Evolutionary conservation across 495 filamentous ascomycete genomes (phyloP), one percentile per base, ranked within the genome.

Genomic region (Talaromyces borbonicus): DNA sequence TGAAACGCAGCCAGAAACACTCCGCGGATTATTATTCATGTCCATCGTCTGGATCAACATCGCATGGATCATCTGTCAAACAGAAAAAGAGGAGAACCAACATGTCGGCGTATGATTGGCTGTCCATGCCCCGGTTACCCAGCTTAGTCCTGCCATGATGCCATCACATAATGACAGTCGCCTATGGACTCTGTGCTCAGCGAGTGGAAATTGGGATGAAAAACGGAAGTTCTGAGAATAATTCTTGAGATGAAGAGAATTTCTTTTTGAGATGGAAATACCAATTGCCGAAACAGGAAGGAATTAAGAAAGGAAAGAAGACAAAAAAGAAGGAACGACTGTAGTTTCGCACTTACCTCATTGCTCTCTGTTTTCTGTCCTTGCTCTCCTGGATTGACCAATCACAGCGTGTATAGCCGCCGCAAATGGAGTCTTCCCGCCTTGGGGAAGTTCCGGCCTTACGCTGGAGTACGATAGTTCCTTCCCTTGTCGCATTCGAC

Each of bases 61-160:
- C 16, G 15, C 16, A 38, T 38, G 35, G 35, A 16, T 38, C 35
- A 22, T 20, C 35, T 20, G 18, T 6, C 6, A 20, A 38, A 20
- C 16, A 38, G 18, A 38, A 38, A 20, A 12, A 20, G 16, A 8
- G 14, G 4, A 22, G 6, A 11, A n/a, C n/a, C n/a, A n/a, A n/a
- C n/a, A n/a, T n/a, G n/a, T n/a, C n/a, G n/a, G n/a, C n/a, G 16
- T 22, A 8, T 36, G 35, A 38, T 38, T 38, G 35, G 35, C 14
- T 22, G 12, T n/a, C n/a, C n/a, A n/a, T n/a, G 16, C 18, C 26
- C 18, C 8, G n/a, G 18, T 7, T 20, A 8, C 35, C 35, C 18
- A 22, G 35, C 33, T 37, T 9, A 19, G 33, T 19, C 33, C 16
- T 37, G 35, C 35, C 35, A 38, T 38, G 16, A 38, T 38, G 35